Conservation (phyloP, 192 early-diverging fungal genomes). For the Gorgonomyces haynaldii region DNA sequence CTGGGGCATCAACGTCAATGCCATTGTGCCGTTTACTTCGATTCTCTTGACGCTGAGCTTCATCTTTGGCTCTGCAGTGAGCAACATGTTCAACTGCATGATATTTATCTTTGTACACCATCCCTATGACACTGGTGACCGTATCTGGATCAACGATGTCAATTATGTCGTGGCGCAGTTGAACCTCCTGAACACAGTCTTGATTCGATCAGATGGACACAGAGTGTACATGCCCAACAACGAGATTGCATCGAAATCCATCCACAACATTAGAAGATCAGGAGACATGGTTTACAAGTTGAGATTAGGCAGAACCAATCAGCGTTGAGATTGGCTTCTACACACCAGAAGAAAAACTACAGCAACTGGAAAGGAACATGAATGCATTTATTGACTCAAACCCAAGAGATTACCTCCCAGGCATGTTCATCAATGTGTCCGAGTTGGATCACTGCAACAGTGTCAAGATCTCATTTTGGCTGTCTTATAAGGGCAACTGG, state of each 20-base stretch:
- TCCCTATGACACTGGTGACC: conserved; percentile 37
- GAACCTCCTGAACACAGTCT: conserved; percentile 68
- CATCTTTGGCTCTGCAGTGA: conserved; percentile 69
- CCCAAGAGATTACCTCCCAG: conserved; percentile 11
- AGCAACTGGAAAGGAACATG: conserved; percentile 54
- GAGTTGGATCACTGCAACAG: conserved; percentile 26
- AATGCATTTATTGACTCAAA: conserved; percentile 24
- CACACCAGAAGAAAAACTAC: conserved; percentile 57
- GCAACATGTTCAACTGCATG: conserved; percentile 68
- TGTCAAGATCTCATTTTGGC: conserved; percentile 48
- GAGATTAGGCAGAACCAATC: neutral
- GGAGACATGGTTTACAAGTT: conserved; percentile 8
- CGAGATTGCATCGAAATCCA: conserved; percentile 10
- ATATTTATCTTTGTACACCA: conserved; percentile 78
- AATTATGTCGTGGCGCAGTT: conserved; percentile 63
- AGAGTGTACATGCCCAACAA: conserved; percentile 66
- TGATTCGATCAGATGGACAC: conserved; percentile 72
- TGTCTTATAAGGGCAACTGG: conserved; percentile 72
- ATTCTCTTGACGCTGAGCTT: conserved; percentile 70
- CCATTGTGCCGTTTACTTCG: conserved; percentile 55
- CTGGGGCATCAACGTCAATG: conserved; percentile 44
- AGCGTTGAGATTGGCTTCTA: conserved; percentile 14
- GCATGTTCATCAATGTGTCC: conserved; percentile 11
- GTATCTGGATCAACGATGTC: conserved; percentile 53
- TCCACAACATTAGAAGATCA: conserved; percentile 18